These are phyloP conservation scores for Clarkia xantiana DNA, from an alignment of 345 rosid genomes.

Conservation along the genomic window DNA sequence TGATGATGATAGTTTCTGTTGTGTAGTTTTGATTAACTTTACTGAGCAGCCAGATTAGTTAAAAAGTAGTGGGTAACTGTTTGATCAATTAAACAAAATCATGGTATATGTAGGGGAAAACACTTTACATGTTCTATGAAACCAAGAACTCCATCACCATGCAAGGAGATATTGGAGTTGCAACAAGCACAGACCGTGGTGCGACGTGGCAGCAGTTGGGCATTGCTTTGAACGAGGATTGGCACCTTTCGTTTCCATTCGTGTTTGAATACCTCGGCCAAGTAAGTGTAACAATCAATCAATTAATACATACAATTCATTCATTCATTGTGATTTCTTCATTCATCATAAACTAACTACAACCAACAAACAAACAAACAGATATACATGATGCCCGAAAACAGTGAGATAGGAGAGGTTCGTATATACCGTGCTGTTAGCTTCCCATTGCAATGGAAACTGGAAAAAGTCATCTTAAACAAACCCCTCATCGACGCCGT, in stretches of 20 bases:
- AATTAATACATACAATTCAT: too few relatives aligned
- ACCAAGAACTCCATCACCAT: conserved; percentile 62
- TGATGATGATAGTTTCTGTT: not conserved
- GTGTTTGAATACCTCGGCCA: conserved; percentile 60
- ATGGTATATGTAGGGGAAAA: conserved; percentile 38
- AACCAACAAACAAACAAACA: conserved; percentile 17
- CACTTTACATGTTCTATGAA: conserved; percentile 62
- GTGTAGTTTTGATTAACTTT: not conserved
- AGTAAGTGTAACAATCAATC: conserved; percentile 32
- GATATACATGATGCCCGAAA: conserved; percentile 97
- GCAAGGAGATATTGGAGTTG: conserved; percentile 96
- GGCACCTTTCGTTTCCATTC: conserved; percentile 93
- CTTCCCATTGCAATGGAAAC: conserved; percentile 74
- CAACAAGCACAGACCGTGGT: conserved; percentile 68
- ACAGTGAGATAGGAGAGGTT: conserved; percentile 55
- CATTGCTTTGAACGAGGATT: conserved; percentile 76
- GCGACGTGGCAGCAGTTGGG: conserved; percentile 92
- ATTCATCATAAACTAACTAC: too few relatives aligned
- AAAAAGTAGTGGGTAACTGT: not conserved
- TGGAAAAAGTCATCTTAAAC: conserved; percentile 48
- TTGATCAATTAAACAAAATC: not conserved
- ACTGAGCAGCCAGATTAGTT: not conserved
- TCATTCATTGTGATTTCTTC: not conserved
- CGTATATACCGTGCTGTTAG: conserved; percentile 60
- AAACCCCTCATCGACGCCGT: conserved; percentile 65